Percentiles rank a stretch among this genome's conserved stretches.
These are phyloP conservation scores for Penicillium canescens DNA, from an alignment of 495 filamentous ascomycete genomes.

Conservation along the genomic window DNA sequence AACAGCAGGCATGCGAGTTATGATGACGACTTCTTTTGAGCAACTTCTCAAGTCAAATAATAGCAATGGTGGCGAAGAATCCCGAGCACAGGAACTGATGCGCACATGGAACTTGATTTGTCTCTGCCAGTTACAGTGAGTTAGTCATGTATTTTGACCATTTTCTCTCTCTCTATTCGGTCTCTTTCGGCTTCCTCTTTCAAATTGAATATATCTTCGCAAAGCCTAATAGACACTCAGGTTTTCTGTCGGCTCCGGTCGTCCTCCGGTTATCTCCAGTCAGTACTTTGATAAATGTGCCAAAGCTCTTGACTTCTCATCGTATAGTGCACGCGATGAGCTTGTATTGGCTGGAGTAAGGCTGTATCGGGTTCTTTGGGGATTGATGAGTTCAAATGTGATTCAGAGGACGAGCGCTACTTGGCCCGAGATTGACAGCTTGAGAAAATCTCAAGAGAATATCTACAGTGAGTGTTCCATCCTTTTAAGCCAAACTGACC, in stretches of 20 bases:
- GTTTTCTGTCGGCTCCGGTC: constrained; percentile 18
- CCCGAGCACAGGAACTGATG: constrained; percentile 5
- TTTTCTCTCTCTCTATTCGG: not conserved
- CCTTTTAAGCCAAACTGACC: too few relatives aligned
- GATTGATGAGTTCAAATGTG: constrained; percentile 11
- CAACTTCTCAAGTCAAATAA: constrained; percentile 1
- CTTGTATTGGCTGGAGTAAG: constrained; percentile 14
- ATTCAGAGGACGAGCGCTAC: constrained; percentile 2
- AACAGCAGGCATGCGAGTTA: constrained; percentile 15
- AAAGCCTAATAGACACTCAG: not conserved
- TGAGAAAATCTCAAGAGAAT: constrained; percentile 11
- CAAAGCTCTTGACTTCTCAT: constrained; percentile 14
- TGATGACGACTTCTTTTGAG: constrained; percentile 16
- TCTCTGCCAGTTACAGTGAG: constrained; percentile 19
- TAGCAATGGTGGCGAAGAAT: not conserved
- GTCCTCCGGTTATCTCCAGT: constrained; percentile 13
- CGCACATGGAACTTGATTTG: constrained; percentile 23
- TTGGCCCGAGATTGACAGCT: constrained; percentile 16
- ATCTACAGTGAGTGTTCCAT: constrained; percentile 12
- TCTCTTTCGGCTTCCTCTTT: too few relatives aligned
- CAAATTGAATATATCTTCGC: too few relatives aligned
- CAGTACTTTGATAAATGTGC: constrained; percentile 19
- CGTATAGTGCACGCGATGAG: constrained; percentile 15
- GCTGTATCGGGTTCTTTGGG: constrained; percentile 14
- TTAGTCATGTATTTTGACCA: not conserved